phyloP scores from a whole-genome alignment of 768 basidiomycete species.

The Cystofilobasidium ferigula region DNA sequence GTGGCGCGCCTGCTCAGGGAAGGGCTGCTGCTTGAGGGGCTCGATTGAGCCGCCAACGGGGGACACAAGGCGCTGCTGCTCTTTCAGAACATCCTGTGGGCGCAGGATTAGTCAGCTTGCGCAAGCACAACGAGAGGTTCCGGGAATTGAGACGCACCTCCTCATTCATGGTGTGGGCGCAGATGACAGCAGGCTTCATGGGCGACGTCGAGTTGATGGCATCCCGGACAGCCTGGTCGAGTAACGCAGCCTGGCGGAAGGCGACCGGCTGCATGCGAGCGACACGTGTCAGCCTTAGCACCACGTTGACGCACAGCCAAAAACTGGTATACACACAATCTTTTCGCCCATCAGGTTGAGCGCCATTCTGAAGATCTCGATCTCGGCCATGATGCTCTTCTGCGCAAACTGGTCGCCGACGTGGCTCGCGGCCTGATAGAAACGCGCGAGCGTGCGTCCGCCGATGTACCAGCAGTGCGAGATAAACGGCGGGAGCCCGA shows the following conservation, averaged over 20 bases:
- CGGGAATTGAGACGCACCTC: background rate
- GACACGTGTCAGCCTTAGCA: background rate
- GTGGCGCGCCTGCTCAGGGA: too few relatives aligned
- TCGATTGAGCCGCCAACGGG: too few relatives aligned
- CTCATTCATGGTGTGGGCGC: background rate
- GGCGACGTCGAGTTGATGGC: background rate
- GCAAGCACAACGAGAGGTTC: too few relatives aligned
- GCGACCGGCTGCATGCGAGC: conserved; percentile 14
- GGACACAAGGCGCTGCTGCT: too few relatives aligned
- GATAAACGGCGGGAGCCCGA: conserved; percentile 13
- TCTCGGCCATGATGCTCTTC: conserved; percentile 3
- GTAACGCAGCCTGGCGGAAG: conserved; percentile 18
- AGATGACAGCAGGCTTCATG: background rate
- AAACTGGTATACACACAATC: background rate
- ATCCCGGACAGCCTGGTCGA: conserved; percentile 18
- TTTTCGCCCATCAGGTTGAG: background rate
- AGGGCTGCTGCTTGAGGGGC: background rate
- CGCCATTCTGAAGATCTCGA: conserved; percentile 14
- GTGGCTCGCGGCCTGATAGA: conserved; percentile 19
- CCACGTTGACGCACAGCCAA: background rate
- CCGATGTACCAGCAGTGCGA: conserved; percentile 18
- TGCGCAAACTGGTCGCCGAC: conserved; percentile 4
- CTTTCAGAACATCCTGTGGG: too few relatives aligned
- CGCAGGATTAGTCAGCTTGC: too few relatives aligned
- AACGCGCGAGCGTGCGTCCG: conserved; percentile 16